Conservation (phyloP, 192 early-diverging fungal genomes). For the Linnemannia exigua region DNA sequence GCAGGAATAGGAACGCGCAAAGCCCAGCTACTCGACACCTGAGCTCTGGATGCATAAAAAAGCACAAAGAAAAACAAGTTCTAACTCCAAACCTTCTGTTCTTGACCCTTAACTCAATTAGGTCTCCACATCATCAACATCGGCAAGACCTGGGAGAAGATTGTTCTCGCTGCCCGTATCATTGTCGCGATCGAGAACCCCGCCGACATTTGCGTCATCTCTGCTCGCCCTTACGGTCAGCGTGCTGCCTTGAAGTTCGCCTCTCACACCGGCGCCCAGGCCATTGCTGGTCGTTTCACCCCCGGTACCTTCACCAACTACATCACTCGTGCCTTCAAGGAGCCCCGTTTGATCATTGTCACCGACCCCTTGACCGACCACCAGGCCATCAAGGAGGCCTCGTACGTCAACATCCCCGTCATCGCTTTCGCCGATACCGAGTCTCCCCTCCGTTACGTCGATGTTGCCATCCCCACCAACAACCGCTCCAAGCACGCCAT, state of each 20-base stretch:
- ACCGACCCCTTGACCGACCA: constrained; percentile 98
- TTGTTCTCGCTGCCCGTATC: constrained; percentile 98
- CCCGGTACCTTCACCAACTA: constrained; percentile 99
- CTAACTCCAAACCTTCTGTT: neutral
- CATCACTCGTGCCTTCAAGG: constrained; percentile 99
- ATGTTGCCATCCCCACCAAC: constrained; percentile 99
- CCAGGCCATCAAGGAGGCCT: constrained; percentile 99
- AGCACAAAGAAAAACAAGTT: neutral
- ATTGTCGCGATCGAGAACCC: constrained; percentile 99
- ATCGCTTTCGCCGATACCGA: constrained; percentile 99
- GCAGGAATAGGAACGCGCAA: neutral
- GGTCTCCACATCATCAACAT: constrained; percentile 99
- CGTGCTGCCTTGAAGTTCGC: constrained; percentile 99
- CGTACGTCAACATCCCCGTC: constrained; percentile 99
- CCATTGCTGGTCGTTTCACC: constrained; percentile 99
- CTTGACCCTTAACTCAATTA: constrained; percentile 24
- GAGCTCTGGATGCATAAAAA: neutral
- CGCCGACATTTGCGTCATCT: constrained; percentile 97
- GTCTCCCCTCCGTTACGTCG: constrained; percentile 93
- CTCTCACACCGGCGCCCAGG: constrained; percentile 98
- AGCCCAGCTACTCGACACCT: neutral
- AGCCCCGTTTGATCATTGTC: constrained; percentile 97
- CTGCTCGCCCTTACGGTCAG: constrained; percentile 97
- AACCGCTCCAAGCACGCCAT: constrained; percentile 99
- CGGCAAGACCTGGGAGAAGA: constrained; percentile 99